Base-by-base conservation (phyloP, 139 green algal species). In the Choricystis sp. region DNA sequence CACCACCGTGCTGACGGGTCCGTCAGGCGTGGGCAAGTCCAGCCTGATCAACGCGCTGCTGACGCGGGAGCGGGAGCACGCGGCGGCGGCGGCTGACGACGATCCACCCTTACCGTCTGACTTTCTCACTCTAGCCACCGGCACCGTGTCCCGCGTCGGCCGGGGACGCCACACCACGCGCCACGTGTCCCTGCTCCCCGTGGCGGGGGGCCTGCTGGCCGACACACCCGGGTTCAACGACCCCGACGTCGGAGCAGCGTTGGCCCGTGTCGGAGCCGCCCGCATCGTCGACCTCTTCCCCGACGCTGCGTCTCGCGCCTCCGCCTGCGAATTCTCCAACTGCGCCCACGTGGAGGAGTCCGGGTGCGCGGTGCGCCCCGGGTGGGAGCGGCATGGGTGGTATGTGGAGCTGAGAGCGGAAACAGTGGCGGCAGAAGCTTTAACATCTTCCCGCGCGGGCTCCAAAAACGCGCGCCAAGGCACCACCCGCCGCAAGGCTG, bases 161-260 rank as follows among this genome's bases (percentile, higher is more conserved):
- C 72, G 86, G 0, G 92, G 92, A 49, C 83, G 76, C 66, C 90
- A 98, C 79, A 98, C 92, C 19, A 97, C 92, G 1, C 83, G 90
- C 19, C 78, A 84, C 29, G 79, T 92, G 1, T 82, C 74, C 1
- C 75, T 97, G 14, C 77, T 97, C 16, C 49, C 74, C 61, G 69
- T 96, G 65, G 66, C 55, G 28, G 86, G 83, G 1, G 91, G 88
- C 20, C 65, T 89, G 60, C 64, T 98, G 40, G 92, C 88, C 3
- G 92, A 98, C 71, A 95, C 88, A 0, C 92, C 91, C 0, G 92
- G 92, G 2, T 96, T 96, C 71, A 89, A 82, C 29, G 82, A 92
- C 62, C 89, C 89, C 16, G 73, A 73, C 1, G 30, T 86, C 48
- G n/a, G n/a, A n/a, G n/a, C n/a, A n/a, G 71, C 76, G 4, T 31